Percentiles rank a stretch among this genome's conserved stretches.
These are phyloP conservation scores for Aquilaria agallochum DNA, from an alignment of 441 rosid genomes.

Conservation along the genomic window DNA sequence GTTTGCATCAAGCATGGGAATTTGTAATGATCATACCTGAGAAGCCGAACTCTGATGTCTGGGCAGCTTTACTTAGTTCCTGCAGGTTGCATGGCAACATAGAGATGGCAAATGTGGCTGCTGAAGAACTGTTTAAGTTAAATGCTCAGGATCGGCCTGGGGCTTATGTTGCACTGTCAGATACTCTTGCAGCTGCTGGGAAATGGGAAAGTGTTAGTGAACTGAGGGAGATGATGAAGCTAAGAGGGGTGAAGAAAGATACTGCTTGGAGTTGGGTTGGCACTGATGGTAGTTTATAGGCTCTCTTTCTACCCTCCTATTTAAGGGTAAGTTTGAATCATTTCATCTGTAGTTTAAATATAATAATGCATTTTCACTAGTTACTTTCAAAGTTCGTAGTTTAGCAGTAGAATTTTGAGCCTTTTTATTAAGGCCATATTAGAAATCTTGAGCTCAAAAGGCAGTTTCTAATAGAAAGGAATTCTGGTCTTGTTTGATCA, in stretches of 20 bases:
- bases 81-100: constrained; percentile 60
- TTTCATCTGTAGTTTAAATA: too few species aligned
- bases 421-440: too few species aligned
- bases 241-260: constrained; percentile 51
- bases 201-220: constrained; percentile 69
- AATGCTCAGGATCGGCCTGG: constrained; percentile 70
- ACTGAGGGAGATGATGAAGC: constrained; percentile 68
- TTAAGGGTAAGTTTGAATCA: background rate
- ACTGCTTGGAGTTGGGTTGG: constrained; percentile 75
- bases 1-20: constrained; percentile 54
- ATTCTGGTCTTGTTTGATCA: too few species aligned
- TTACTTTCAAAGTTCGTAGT: too few species aligned
- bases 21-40: constrained; percentile 57
- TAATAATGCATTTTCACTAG: too few species aligned
- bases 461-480: too few species aligned
- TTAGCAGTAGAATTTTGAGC: too few species aligned
- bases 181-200: constrained; percentile 73
- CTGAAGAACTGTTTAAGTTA: constrained; percentile 61
- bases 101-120: constrained; percentile 65
- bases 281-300: constrained; percentile 21
- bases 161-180: constrained; percentile 76
- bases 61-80: constrained; percentile 86
- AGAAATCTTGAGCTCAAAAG: too few species aligned
- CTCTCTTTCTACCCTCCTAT: background rate
- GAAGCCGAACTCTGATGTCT: constrained; percentile 77